Conservation (phyloP, 2,329 filamentous ascomycete genomes). For the Fusarium paranaense region DNA sequence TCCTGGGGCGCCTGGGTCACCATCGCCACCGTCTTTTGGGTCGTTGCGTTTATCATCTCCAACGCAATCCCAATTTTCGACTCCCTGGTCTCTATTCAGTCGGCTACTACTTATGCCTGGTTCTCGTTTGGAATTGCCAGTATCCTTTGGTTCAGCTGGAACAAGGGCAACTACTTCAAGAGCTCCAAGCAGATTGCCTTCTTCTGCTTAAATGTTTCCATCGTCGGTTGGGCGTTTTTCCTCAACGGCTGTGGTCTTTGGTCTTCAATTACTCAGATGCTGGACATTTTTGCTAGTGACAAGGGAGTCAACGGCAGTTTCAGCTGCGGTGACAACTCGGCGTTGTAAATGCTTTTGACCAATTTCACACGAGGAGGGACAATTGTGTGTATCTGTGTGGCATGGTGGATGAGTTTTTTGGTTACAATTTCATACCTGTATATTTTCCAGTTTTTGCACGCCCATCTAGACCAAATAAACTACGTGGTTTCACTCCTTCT, state of each 20-base stretch:
- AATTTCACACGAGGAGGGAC: background rate
- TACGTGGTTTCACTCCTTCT: background rate
- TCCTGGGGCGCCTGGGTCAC: constrained; percentile 42
- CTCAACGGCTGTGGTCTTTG: constrained; percentile 33
- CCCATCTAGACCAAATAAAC: background rate
- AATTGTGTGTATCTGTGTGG: background rate
- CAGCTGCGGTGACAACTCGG: constrained; percentile 24
- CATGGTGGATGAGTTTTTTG: background rate
- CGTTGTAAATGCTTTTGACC: background rate
- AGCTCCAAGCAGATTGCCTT: constrained; percentile 23
- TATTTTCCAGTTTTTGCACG: background rate
- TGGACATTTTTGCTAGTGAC: constrained; percentile 20
- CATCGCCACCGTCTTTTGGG: constrained; percentile 31
- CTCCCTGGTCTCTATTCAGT: constrained; percentile 37
- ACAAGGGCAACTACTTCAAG: constrained; percentile 8
- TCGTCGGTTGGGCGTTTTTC: constrained; percentile 28
- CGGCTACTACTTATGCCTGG: constrained; percentile 36
- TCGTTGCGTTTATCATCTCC: constrained; percentile 34
- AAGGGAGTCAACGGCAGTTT: constrained; percentile 13
- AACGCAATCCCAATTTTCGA: constrained; percentile 42
- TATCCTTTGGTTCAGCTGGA: constrained; percentile 25
- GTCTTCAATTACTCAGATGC: constrained; percentile 30
- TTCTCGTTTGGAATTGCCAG: constrained; percentile 34
- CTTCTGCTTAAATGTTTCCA: constrained; percentile 26
- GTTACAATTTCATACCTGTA: background rate